Conservation (phyloP, 225 moss, liverwort and hornwort genomes). For the Sphagnum contortum region DNA sequence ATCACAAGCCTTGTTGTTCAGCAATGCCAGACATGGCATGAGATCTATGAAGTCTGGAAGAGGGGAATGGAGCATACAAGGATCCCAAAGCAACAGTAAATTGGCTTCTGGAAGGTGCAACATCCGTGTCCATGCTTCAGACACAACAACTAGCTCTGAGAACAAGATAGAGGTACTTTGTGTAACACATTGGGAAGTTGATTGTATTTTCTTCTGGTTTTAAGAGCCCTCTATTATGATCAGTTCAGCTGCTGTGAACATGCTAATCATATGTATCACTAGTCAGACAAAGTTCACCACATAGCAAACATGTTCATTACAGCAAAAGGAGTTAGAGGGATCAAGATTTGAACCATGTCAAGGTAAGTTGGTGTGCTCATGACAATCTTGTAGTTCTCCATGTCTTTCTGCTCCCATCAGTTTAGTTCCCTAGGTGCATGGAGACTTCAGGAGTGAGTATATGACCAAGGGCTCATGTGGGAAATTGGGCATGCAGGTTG, state of each 20-base stretch:
- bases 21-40: too few relatives aligned
- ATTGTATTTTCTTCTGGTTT: background rate
- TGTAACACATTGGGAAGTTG: background rate
- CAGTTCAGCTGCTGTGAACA: too few relatives aligned
- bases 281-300: too few relatives aligned
- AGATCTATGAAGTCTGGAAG: background rate
- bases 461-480: background rate
- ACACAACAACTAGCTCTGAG: constrained; percentile 1
- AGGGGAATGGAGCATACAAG: background rate
- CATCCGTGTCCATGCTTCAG: constrained; percentile 5
- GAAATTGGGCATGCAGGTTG: constrained; percentile 12
- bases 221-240: too few relatives aligned
- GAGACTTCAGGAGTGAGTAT: background rate
- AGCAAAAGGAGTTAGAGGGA: too few relatives aligned
- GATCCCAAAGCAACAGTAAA: background rate
- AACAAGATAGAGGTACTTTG: constrained; percentile 4
- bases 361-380: background rate
- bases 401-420: background rate
- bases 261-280: too few relatives aligned
- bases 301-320: too few relatives aligned
- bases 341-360: too few relatives aligned
- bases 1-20: too few relatives aligned
- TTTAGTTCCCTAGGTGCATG: background rate
- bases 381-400: background rate
- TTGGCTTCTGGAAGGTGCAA: background rate